Percentiles rank a stretch among this genome's conserved stretches.
These are phyloP conservation scores for Vigna angularis DNA, from an alignment of 306 rosid genomes.

Conservation along the genomic window DNA sequence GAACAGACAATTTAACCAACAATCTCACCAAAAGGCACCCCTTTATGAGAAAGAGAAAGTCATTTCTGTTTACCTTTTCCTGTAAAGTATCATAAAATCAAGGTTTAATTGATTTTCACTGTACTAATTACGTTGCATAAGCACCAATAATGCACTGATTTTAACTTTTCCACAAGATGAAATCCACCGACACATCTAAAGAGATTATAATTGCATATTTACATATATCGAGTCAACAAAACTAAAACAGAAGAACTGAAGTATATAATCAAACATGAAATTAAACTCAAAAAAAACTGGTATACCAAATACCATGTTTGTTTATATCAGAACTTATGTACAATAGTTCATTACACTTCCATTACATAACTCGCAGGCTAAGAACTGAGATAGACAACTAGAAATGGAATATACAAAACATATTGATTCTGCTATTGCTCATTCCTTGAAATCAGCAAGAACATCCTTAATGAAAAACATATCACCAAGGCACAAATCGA, in stretches of 20 bases:
- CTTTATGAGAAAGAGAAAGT: background rate
- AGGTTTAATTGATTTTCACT: no score
- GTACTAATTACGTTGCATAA: no score
- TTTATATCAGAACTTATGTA: background rate
- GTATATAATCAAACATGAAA: no score
- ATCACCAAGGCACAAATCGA: slow-evolving; percentile 83
- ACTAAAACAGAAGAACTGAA: no score
- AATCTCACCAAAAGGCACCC: background rate
- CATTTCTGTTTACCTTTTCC: no score
- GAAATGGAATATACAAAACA: slow-evolving; percentile 9
- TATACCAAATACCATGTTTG: background rate
- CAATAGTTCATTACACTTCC: background rate
- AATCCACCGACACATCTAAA: no score
- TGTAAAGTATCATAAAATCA: background rate
- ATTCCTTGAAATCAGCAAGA: background rate
- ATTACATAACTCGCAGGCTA: background rate
- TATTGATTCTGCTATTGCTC: background rate
- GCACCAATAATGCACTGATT: no score
- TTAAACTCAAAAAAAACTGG: background rate
- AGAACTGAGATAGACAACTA: background rate
- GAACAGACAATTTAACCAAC: background rate
- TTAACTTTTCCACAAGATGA: no score
- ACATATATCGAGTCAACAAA: no score
- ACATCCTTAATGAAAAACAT: background rate
- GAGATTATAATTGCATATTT: no score